phyloP scores from a whole-genome alignment of 805 yeast species.

The Kluyveromyces nonfermentans region DNA sequence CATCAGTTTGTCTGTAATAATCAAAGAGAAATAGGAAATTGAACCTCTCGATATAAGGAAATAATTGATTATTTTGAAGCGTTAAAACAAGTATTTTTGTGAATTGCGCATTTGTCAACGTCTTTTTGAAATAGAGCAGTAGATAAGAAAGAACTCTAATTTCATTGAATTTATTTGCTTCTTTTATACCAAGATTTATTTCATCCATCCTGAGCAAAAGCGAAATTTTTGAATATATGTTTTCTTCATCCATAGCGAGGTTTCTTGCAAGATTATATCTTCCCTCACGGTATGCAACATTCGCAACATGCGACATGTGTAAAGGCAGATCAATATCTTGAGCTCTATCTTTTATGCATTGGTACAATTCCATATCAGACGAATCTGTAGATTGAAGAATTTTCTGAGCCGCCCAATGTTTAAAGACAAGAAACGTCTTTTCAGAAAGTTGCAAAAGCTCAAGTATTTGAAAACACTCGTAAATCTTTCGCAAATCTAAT shows the following conservation, averaged over 20 bases:
- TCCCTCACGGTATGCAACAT: constrained; percentile 48
- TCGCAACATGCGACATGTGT: constrained; percentile 19
- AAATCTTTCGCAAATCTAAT: constrained; percentile 48
- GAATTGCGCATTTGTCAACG: constrained; percentile 55
- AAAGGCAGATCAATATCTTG: constrained; percentile 5
- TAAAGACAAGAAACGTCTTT: constrained; percentile 42
- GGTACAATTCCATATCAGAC: constrained; percentile 52
- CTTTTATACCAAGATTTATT: constrained; percentile 54
- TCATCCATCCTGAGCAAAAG: constrained; percentile 65
- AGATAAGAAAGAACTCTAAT: constrained; percentile 10
- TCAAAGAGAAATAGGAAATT: constrained; percentile 38
- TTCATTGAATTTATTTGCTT: constrained; percentile 53
- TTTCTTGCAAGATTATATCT: constrained; percentile 56
- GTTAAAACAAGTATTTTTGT: constrained; percentile 47
- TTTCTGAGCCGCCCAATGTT: constrained; percentile 74
- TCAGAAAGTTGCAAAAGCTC: constrained; percentile 37
- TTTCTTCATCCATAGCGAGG: constrained; percentile 56
- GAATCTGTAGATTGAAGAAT: constrained; percentile 43
- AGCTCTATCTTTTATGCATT: constrained; percentile 40
- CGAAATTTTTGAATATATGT: constrained; percentile 49
- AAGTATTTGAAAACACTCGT: constrained; percentile 54
- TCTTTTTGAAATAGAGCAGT: constrained; percentile 42
- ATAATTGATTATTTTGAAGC: constrained; percentile 30
- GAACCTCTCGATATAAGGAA: constrained; percentile 25
- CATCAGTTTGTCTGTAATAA: constrained; percentile 58